Percentiles rank a stretch among this genome's conserved stretches.
Evolutionary conservation across 768 basidiomycete genomes (phyloP).

Genomic region (Roridomyces roridus): DNA sequence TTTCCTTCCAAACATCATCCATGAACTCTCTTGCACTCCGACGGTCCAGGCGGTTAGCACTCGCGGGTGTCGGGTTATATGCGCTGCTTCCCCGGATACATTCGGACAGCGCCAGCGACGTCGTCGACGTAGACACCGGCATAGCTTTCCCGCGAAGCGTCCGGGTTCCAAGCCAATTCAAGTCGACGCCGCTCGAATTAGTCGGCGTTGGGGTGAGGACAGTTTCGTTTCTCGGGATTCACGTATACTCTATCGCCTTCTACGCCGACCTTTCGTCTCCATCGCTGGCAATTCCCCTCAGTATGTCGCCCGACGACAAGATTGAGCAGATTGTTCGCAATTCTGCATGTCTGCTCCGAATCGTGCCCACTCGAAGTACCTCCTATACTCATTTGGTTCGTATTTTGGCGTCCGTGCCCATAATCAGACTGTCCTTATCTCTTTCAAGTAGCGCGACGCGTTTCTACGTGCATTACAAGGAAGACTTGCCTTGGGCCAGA

Average conservation of each 20-base stretch:
- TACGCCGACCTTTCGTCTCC: conserved; percentile 84
- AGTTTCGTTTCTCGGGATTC: conserved; percentile 86
- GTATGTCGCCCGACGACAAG: conserved; percentile 71
- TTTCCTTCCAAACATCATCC: not conserved
- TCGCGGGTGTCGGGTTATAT: conserved; percentile 37
- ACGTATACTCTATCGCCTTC: conserved; percentile 90
- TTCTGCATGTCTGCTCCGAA: conserved; percentile 66
- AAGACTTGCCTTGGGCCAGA: conserved; percentile 58
- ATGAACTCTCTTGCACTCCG: conserved; percentile 23
- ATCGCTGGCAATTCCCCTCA: conserved; percentile 56
- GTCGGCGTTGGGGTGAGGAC: conserved; percentile 88
- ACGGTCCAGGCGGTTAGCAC: conserved; percentile 37
- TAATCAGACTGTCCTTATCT: conserved; percentile 81
- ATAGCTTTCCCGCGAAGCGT: conserved; percentile 76
- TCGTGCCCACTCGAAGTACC: conserved; percentile 83
- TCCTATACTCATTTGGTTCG: conserved; percentile 78
- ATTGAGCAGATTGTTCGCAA: conserved; percentile 70
- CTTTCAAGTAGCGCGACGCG: conserved; percentile 82
- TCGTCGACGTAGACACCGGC: conserved; percentile 78
- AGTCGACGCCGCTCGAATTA: conserved; percentile 67
- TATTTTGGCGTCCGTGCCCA: too few relatives aligned
- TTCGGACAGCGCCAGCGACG: conserved; percentile 47
- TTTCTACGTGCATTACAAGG: conserved; percentile 77
- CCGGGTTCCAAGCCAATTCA: conserved; percentile 65
- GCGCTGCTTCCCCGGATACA: conserved; percentile 41